These are phyloP conservation scores for Sphagnum magellanicum DNA, from an alignment of 228 moss, liverwort and hornwort species.

Conservation along the genomic window DNA sequence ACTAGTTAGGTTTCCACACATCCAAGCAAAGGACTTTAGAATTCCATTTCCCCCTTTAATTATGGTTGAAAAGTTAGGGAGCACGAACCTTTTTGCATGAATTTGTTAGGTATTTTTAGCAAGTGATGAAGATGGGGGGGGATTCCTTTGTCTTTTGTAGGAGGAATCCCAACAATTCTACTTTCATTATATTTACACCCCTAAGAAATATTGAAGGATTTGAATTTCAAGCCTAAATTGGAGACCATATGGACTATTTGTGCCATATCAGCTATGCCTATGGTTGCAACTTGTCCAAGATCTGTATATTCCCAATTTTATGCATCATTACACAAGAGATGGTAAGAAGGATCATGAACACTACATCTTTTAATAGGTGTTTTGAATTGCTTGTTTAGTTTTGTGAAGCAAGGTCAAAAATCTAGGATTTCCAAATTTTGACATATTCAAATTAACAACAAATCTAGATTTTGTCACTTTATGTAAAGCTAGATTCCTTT, in stretches of 20 bases:
- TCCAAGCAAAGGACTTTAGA: not conserved
- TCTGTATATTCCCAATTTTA: slow-evolving; percentile 2
- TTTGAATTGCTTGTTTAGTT: no score
- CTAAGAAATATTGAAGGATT: slow-evolving; percentile 34
- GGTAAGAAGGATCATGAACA: no score
- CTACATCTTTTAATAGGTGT: no score
- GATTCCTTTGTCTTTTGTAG: slow-evolving; percentile 68
- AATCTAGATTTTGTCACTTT: slow-evolving; percentile 68
- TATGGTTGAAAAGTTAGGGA: no score
- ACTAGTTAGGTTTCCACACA: slow-evolving; percentile 46
- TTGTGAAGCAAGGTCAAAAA: slow-evolving; percentile 16
- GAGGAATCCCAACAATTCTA: slow-evolving; percentile 58
- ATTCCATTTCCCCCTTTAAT: no score
- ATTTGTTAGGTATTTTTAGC: slow-evolving; percentile 59
- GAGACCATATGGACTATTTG: slow-evolving; percentile 74
- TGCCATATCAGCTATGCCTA: slow-evolving; percentile 77
- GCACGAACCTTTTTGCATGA: no score
- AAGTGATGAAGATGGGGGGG: slow-evolving; percentile 76
- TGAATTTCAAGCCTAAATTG: slow-evolving; percentile 37
- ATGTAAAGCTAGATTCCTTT: slow-evolving; percentile 19
- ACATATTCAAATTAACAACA: slow-evolving; percentile 60
- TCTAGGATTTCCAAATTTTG: slow-evolving; percentile 45
- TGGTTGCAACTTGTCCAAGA: slow-evolving; percentile 76
- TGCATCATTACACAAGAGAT: not conserved
- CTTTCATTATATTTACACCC: slow-evolving; percentile 58